These are phyloP conservation scores for Suillus bovinus DNA, from an alignment of 768 basidiomycete species.

Conservation along the genomic window DNA sequence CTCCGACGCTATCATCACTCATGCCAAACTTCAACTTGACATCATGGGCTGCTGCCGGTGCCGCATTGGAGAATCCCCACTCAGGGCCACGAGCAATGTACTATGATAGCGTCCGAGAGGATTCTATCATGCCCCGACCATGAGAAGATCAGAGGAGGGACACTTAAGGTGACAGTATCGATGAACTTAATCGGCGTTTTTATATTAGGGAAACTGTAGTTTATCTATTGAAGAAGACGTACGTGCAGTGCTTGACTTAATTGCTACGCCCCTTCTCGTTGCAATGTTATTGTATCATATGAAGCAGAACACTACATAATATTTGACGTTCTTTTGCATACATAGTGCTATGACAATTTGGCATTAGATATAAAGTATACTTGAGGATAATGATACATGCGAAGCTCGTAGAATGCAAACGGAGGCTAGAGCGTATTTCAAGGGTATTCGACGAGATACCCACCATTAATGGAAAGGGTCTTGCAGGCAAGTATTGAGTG, in stretches of 20 bases:
- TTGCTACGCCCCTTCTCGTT: neutral
- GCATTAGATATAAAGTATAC: too few relatives aligned
- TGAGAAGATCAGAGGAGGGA: conserved; percentile 28
- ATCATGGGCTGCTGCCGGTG: conserved; percentile 35
- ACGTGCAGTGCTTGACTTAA: neutral
- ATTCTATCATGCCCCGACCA: conserved; percentile 23
- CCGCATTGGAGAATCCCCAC: conserved; percentile 17
- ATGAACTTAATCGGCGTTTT: neutral
- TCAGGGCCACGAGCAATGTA: neutral
- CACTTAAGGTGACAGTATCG: conserved; percentile 14
- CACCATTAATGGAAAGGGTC: conserved; percentile 27
- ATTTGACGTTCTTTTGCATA: too few relatives aligned
- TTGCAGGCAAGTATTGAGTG: conserved; percentile 10
- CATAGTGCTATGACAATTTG: neutral
- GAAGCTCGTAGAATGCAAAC: neutral
- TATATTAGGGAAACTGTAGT: neutral
- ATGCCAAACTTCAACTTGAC: conserved; percentile 31
- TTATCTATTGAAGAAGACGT: neutral
- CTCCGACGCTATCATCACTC: conserved; percentile 26
- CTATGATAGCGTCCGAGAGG: conserved; percentile 17
- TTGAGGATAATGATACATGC: neutral
- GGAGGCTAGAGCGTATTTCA: conserved; percentile 10
- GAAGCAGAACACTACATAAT: neutral
- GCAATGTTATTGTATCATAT: neutral
- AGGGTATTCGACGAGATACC: conserved; percentile 30